Conservation (phyloP, 2,329 filamentous ascomycete species). For the Diplocarpon rosae region DNA sequence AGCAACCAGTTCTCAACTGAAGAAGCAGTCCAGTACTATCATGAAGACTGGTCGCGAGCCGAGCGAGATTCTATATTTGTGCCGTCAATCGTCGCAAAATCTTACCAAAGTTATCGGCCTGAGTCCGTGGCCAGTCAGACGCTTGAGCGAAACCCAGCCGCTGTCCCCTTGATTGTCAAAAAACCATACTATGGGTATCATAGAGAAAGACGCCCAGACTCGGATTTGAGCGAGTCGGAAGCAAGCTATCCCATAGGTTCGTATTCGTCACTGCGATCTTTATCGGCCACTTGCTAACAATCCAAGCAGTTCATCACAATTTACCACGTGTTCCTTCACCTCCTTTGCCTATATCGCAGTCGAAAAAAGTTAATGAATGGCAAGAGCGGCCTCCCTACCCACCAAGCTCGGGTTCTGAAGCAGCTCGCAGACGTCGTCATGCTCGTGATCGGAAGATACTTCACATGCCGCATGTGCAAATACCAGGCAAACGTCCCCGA, state of each 20-base stretch:
- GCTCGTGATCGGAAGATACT: background rate
- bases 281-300: constrained; percentile 2
- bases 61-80: background rate
- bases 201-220: constrained; percentile 4
- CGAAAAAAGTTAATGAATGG: background rate
- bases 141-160: background rate
- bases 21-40: constrained; percentile 14
- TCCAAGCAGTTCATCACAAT: background rate
- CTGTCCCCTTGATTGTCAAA: background rate
- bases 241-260: constrained; percentile 2
- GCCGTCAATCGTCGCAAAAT: background rate
- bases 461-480: background rate
- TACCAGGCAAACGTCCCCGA: background rate
- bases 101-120: background rate
- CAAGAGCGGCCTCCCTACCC: constrained; percentile 2
- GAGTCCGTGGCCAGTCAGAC: background rate
- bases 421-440: too few species aligned
- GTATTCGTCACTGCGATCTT: background rate
- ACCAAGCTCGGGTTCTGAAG: background rate
- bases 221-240: constrained; percentile 9
- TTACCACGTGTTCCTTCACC: constrained; percentile 11
- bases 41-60: constrained; percentile 13
- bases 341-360: constrained; percentile 1
- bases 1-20: constrained; percentile 3
- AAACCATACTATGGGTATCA: constrained; percentile 6